These are phyloP conservation scores for Populus euphratica DNA, from an alignment of 345 rosid species.

Conservation along the genomic window DNA sequence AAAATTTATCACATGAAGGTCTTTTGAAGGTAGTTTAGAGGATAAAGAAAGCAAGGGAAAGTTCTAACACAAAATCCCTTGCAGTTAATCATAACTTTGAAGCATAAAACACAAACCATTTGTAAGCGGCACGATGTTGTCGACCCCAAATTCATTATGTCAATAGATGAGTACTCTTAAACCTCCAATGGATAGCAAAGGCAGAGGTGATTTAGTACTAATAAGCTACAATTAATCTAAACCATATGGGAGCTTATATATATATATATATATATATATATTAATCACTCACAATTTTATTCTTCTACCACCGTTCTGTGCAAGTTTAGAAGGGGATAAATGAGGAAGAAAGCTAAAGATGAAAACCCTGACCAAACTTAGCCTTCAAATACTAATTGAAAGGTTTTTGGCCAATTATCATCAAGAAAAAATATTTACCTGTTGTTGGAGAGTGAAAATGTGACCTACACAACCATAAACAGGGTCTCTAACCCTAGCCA, in stretches of 20 bases:
- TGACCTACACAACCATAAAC: conserved; percentile 79
- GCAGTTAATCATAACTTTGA: neutral
- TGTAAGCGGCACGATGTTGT: neutral
- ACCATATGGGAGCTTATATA: neutral
- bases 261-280: neutral
- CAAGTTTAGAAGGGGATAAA: neutral
- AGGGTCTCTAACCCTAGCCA: conserved; percentile 78
- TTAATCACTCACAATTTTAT: too few relatives aligned
- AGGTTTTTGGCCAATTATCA: neutral
- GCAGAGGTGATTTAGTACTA: neutral
- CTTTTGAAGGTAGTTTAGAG: neutral
- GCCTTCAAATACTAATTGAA: neutral
- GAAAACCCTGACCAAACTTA: neutral
- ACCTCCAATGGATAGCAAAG: neutral
- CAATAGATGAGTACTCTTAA: neutral
- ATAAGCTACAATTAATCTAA: neutral
- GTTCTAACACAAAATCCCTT: neutral
- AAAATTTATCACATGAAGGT: neutral
- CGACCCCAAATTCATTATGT: neutral
- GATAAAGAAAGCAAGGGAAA: neutral
- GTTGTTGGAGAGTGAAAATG: conserved; percentile 76
- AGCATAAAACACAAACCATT: neutral
- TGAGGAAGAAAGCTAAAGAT: neutral
- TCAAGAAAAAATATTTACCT: conserved; percentile 25
- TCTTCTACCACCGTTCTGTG: neutral